phyloP scores from a whole-genome alignment of 768 basidiomycete species.

The Psilocybe subaeruginosa region DNA sequence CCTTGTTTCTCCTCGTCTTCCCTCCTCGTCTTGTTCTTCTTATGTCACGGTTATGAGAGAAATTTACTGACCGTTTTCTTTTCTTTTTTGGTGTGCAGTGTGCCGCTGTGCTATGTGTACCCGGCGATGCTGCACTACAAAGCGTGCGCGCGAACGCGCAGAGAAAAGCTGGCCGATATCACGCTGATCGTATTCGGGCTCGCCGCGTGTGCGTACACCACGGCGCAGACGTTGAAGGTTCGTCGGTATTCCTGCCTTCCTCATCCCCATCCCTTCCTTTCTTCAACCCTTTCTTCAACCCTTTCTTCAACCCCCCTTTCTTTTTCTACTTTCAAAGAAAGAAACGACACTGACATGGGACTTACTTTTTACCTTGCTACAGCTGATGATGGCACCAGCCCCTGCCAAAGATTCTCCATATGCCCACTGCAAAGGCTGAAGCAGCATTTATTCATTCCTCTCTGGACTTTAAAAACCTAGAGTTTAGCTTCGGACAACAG shows the following conservation, averaged over 20 bases:
- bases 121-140: constrained; percentile 93
- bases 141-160: constrained; percentile 76
- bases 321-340: too few relatives aligned
- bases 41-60: neutral
- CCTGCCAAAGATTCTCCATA: constrained; percentile 37
- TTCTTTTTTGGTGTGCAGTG: constrained; percentile 43
- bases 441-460: too few relatives aligned
- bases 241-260: constrained; percentile 17
- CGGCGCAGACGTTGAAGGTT: constrained; percentile 75
- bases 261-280: too few relatives aligned
- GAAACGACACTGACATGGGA: too few relatives aligned
- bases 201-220: constrained; percentile 76
- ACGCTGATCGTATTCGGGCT: constrained; percentile 77
- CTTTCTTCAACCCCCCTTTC: too few relatives aligned
- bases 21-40: too few relatives aligned
- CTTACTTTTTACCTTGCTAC: neutral
- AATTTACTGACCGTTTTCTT: neutral
- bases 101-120: constrained; percentile 93
- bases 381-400: constrained; percentile 66
- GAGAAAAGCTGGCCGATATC: constrained; percentile 69
- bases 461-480: too few relatives aligned
- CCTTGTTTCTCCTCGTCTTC: too few relatives aligned
- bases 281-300: too few relatives aligned
- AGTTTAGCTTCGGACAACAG: too few relatives aligned
- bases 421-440: constrained; percentile 29